Evolutionary conservation across 78 protist species (phyloP), one percentile per base, ranked within the genome.

Genomic region (Goniomonas avonlea): DNA sequence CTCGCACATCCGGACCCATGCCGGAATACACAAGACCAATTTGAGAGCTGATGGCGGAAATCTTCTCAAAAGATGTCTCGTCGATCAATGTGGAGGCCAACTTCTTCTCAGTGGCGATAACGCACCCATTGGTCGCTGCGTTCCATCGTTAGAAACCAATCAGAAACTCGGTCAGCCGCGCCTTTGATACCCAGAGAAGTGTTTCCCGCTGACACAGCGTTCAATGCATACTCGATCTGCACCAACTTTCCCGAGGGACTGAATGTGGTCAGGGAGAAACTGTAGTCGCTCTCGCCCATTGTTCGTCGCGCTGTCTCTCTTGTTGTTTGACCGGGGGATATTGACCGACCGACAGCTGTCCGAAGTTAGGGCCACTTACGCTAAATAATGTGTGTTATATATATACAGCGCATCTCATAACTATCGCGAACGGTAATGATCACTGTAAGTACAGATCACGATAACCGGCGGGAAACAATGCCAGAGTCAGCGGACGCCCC

Each of bases 201-300:
- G 73, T 86, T 73, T 23, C 99, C 99, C 3, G 66, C 27, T 3
- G 53, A 69, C 9, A 96, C 99, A 0, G 99, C 98, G 23, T 79
- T 83, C 32, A 96, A 77, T 0, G 99, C 99, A 74, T 98, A 93
- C 73, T 98, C 99, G 76, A 98, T 95, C 88, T 98, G 99, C 15
- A 91, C 95, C 20, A 98, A 89, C 83, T 96, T 95, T 43, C 99
- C 99, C 27, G 98, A 90, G 2, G 99, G 98, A 34, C 91, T 79
- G 93, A 98, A 98, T 13, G 99, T 98, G 3, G 99, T 96, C 45
- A 98, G 92, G 23, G 98, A 91, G 85, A 95, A 96, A 27, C 85
- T 70, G 84, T 95, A 95, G 21, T 75, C 75, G 15, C 59, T 41
- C 11, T 68, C 75, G 8, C 75, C 75, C 75, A 68, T 68, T 45